Conservation (phyloP, 148 eudicot genomes). For the Rhododendron molle region DNA sequence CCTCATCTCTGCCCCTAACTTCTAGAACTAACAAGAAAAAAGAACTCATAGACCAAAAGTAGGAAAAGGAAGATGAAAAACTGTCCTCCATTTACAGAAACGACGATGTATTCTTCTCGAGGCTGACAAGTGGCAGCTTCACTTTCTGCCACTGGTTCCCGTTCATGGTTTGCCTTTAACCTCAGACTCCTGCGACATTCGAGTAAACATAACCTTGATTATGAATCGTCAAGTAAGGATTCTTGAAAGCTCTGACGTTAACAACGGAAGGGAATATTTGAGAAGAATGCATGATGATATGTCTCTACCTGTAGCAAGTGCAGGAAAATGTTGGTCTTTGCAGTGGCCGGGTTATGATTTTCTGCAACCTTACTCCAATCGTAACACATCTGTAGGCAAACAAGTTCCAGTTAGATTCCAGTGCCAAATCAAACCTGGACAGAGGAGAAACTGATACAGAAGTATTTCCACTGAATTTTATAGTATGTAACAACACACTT, state of each 20-base stretch:
- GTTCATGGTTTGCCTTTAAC: constrained; percentile 81
- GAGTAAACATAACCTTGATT: background rate
- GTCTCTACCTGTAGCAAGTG: constrained; percentile 70
- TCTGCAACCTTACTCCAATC: constrained; percentile 99
- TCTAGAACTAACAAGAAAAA: background rate
- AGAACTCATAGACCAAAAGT: background rate
- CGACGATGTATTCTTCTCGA: background rate
- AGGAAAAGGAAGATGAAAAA: background rate
- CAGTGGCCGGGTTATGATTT: constrained; percentile 88
- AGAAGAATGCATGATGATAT: background rate
- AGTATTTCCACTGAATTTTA: background rate
- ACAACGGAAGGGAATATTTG: background rate
- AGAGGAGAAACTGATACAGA: background rate
- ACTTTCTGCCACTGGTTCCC: constrained; percentile 36
- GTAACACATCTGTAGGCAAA: constrained; percentile 61
- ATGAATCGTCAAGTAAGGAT: background rate
- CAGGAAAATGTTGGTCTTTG: constrained; percentile 61
- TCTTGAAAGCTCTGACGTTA: background rate
- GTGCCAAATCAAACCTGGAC: background rate
- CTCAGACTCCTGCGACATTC: constrained; percentile 65
- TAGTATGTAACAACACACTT: background rate
- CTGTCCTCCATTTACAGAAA: constrained; percentile 3
- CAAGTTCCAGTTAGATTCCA: background rate
- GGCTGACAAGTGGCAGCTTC: constrained; percentile 9
- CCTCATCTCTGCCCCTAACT: no score